Evolutionary conservation across 352 stramenopile genomes (phyloP), one percentile per base, ranked within the genome.

Genomic region (Phytophthora pseudosyringae): DNA sequence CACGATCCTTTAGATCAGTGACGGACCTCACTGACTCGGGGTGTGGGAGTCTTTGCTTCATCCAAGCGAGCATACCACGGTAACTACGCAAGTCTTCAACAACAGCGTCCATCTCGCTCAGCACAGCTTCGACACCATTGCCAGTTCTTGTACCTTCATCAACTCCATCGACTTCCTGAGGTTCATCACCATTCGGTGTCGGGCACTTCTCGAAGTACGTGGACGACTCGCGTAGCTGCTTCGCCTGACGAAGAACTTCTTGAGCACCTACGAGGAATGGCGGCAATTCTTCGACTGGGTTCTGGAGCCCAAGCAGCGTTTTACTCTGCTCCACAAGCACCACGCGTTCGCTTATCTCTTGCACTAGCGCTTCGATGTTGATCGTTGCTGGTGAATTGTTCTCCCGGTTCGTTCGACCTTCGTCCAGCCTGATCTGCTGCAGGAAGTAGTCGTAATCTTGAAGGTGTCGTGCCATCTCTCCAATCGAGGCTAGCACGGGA

Each of bases 401-500:
- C 21, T 60, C 53, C 38, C 5, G 38, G 13, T 26, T 9, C 15
- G 44, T 25, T 2, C 26, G 39, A 11, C 31, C 36, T 18, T 44
- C 32, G 45, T 61, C 52, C n/a, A 67, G 25, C 43, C 64, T 60
- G 28, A 87, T 55, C 4, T 81, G 69, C 16, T 73, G 40, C 4
- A 89, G 31, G 26, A 90, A 77, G 15, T 70, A 73, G 48, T 89
- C 73, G 36, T 91, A 90, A 52, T 90, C 83, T 48, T 90, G 83
- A 1, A 91, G 59, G 33, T 89, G 75, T 0, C 72, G 70, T 5
- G 78, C 80, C 5, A 86, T 76, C 5, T 83, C 75, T 53, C 85
- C 78, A 28, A 91, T 76, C 3, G 68, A 80, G 5, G 64, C 51
- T 28, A 90, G 71, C 3, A 88, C 66, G 0, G 81, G 83, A 6